These are phyloP conservation scores for Isoetes engelmannii DNA, from an alignment of 83 land plant genomes.

Conservation along the genomic window DNA sequence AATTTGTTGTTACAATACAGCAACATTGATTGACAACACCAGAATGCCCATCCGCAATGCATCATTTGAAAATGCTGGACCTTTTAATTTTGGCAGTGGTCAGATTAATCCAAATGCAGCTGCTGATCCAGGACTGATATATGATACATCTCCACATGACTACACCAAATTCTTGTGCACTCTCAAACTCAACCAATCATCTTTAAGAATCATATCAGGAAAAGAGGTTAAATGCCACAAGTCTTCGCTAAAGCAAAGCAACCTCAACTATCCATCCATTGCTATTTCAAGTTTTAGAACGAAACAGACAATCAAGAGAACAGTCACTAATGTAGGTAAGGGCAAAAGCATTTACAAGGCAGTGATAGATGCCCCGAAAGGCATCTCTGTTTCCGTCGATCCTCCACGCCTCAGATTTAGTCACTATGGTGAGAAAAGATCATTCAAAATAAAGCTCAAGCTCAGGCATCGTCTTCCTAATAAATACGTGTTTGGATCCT, in stretches of 20 bases:
- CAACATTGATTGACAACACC: slow-evolving; percentile 5
- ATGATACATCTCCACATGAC: slow-evolving; percentile 8
- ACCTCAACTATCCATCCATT: slow-evolving; percentile 76
- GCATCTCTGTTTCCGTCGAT: slow-evolving; percentile 36
- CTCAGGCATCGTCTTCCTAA: slow-evolving; percentile 7
- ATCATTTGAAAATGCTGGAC: background rate
- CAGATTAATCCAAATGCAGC: slow-evolving; percentile 9
- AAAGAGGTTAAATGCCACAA: slow-evolving; percentile 35
- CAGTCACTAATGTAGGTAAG: slow-evolving; percentile 63
- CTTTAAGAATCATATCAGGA: background rate
- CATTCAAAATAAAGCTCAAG: slow-evolving; percentile 41
- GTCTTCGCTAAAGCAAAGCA: slow-evolving; percentile 16
- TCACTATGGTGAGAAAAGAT: slow-evolving; percentile 39
- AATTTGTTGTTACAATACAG: background rate
- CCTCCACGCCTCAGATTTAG: slow-evolving; percentile 45
- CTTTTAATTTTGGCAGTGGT: slow-evolving; percentile 11
- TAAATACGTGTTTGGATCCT: slow-evolving; percentile 50
- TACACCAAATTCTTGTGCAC: slow-evolving; percentile 8
- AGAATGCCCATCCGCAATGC: background rate
- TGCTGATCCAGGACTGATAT: slow-evolving; percentile 12
- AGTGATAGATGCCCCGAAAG: slow-evolving; percentile 36
- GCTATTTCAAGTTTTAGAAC: slow-evolving; percentile 35
- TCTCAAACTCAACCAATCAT: background rate
- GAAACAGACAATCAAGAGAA: slow-evolving; percentile 25
- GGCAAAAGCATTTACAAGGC: slow-evolving; percentile 31